Evolutionary conservation across 176 grass and related monocot genomes (phyloP), one percentile per base, ranked within the genome.

Genomic region (Thinopyrum elongatum): DNA sequence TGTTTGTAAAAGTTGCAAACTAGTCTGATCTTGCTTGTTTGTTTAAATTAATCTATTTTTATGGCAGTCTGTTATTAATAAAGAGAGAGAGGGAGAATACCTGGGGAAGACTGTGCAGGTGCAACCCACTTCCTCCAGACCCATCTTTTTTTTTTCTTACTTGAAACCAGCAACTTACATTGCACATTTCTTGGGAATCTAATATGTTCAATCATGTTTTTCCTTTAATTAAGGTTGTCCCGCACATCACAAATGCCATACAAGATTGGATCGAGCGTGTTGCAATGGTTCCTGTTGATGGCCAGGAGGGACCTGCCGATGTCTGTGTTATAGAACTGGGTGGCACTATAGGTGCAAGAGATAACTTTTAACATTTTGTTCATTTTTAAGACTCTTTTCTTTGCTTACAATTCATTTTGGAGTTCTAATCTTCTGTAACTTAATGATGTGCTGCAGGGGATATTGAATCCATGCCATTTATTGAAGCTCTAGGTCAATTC

Each of bases 221-320:
- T 57, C 28, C 16, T 83, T 28, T 53, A 53, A 53, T 21, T 41
- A 78, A 89, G 83, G 83, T 89, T 55, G 67, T 92, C 47, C 87
- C 90, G 2, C 86, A 83, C 74, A 76, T 92, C 21, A 89, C 86
- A 79, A 70, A 92, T 89, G 83, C 58, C 7, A 92, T 92, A 76
- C 90, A 92, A 86, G 86, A 92, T 15, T 92, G 86, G 90, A 89
- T 89, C 23, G 86, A 89, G 68, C 79, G 87, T 69, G 86, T 88
- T 3, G 83, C 86, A 44, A 25, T 61, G 59, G 35, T 92, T 25
- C 87, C 86, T 67, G 83, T 92, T 15, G 83, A 92, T 92, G 86
- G 90, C 21, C 59, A 67, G 58, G 86, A 89, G 77, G 90, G 66
- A 14, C 86, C 59, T 38, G 73, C 90, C 36, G 74, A 86, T 83